Evolutionary conservation across 2,329 filamentous ascomycete genomes (phyloP), one percentile per base, ranked within the genome.

Genomic region (Penicillium sp.): DNA sequence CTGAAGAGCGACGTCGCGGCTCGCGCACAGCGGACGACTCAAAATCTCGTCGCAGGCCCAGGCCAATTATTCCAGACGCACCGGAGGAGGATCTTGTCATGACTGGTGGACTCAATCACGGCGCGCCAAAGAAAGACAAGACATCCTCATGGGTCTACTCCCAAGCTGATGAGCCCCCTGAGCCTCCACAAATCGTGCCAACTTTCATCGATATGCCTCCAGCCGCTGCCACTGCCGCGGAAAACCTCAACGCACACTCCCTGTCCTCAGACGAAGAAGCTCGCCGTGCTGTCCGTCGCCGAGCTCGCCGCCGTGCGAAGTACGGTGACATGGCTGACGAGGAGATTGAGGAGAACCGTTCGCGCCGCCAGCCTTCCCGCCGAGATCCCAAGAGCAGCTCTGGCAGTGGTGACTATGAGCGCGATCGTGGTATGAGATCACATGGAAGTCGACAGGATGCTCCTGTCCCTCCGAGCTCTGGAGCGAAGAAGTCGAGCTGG

Each of bases 131-230:
- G 56, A 63, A 75, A 62, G 76, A 81, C 52, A 80, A 81, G 65
- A 81, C 77, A 33, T 79, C 78, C 8, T 79, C 77, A 7, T 82
- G 79, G 79, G 73, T 82, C 8, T 71, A 81, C 57, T 79, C 77
- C 2, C 78, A 80, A 62, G 70, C 73, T 9, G 74, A 73, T 26
- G 78, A 81, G 21, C 79, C 79, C 16, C 78, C 79, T 0, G 79
- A 80, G 52, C 72, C 76, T 9, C 79, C 79, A 3, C 77, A 75
- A 27, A 69, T 80, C 16, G 73, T 78, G 10, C 73, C 72, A 3
- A 80, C 79, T 9, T 74, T 82, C 22, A 60, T 81, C 21, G 79
- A 81, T 51, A 58, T 73, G 48, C 70, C 70, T 2, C 74, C 72
- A 2, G 70, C 65, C 5, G 65, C 68, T 1, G 65, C 70, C 1